Conservation (phyloP, 192 early-diverging fungal genomes). For the Podila verticillata region DNA sequence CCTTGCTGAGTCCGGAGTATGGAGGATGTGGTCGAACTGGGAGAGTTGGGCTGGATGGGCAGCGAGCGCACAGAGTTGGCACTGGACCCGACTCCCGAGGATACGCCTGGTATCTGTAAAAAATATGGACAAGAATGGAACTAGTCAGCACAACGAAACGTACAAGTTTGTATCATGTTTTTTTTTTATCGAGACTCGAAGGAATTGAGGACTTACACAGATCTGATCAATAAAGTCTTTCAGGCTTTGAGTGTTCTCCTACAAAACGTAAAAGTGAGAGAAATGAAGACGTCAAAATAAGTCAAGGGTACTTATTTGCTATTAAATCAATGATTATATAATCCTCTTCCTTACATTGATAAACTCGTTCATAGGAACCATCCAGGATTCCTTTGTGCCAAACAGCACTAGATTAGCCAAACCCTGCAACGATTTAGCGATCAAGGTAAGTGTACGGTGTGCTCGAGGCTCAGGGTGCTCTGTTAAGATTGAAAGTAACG, state of each 20-base stretch:
- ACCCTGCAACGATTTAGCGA: constrained; percentile 79
- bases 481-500: neutral
- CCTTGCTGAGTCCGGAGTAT: constrained; percentile 23
- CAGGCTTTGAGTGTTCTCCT: constrained; percentile 65
- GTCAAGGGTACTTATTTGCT: neutral
- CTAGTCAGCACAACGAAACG: neutral
- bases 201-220: constrained; percentile 40
- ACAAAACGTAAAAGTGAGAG: constrained; percentile 2
- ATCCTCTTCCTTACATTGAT: constrained; percentile 51
- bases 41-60: constrained; percentile 18
- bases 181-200: neutral
- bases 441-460: constrained; percentile 70
- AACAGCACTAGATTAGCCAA: constrained; percentile 74
- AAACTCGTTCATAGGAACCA: constrained; percentile 72
- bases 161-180: neutral
- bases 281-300: neutral
- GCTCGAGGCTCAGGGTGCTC: constrained; percentile 65
- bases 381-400: constrained; percentile 73
- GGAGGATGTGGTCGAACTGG: constrained; percentile 20
- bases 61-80: constrained; percentile 32
- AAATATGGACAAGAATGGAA: neutral
- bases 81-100: constrained; percentile 14
- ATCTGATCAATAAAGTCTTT: constrained; percentile 72
- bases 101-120: constrained; percentile 4
- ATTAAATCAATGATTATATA: too few relatives aligned